A percentile compares a stretch with the other conserved stretches of the same genome.
phyloP scores from a whole-genome alignment of 23 red algal species.

The Gracilaria vermiculophylla region DNA sequence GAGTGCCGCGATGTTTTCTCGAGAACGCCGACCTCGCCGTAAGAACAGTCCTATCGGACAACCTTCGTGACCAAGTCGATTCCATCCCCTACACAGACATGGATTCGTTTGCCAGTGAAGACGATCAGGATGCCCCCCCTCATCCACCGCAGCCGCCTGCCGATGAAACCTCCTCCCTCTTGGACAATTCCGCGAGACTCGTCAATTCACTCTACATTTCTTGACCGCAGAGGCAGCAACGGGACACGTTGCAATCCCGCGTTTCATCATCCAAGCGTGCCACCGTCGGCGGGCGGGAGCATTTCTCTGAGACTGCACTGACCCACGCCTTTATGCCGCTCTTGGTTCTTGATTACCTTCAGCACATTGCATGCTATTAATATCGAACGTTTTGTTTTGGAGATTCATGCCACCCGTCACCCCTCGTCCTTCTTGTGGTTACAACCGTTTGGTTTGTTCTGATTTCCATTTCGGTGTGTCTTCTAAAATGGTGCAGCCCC shows the following conservation, averaged over 20 bases:
- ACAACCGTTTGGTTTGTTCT: not conserved
- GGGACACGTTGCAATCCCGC: no score
- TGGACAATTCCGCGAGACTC: not conserved
- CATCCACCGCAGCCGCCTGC: not conserved
- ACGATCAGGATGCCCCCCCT: not conserved
- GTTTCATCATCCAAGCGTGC: no score
- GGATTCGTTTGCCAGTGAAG: not conserved
- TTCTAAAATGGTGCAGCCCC: not conserved
- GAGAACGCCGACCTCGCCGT: slow-evolving; percentile 28
- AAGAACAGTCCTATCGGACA: slow-evolving; percentile 14
- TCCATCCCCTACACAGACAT: not conserved
- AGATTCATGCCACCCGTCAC: not conserved
- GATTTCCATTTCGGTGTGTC: not conserved
- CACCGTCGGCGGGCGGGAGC: no score
- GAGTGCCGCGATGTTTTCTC: slow-evolving; percentile 11
- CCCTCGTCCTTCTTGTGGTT: not conserved
- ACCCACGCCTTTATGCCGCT: no score
- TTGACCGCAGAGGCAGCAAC: no score
- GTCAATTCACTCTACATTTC: no score
- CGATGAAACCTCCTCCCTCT: not conserved
- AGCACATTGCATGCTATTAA: no score
- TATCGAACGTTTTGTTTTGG: not conserved
- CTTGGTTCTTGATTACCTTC: no score
- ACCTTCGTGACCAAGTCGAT: slow-evolving; percentile 33
- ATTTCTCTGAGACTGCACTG: no score